Evolutionary conservation across 2,329 filamentous ascomycete species (phyloP).

Genomic region (Arthroderma sp.): DNA sequence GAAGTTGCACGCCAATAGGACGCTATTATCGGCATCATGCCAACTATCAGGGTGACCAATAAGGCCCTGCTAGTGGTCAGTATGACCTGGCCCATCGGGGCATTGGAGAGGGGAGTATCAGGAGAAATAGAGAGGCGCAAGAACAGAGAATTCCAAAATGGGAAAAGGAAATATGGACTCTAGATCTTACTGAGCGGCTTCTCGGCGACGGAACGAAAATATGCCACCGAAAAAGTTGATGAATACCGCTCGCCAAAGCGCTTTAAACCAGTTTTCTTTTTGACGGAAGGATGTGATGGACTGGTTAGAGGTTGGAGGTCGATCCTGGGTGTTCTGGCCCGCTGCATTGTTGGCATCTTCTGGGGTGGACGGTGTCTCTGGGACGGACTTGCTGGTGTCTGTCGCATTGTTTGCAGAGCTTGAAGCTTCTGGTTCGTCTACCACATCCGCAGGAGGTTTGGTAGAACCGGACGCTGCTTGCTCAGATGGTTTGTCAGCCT

Average conservation of each 20-base stretch:
- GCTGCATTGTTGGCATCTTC: conserved; percentile 4
- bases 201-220: conserved; percentile 27
- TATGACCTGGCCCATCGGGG: conserved; percentile 7
- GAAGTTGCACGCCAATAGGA: background rate
- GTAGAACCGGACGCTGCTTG: background rate
- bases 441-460: background rate
- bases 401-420: background rate
- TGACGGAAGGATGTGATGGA: conserved; percentile 26
- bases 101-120: background rate
- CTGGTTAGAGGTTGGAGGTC: conserved; percentile 17
- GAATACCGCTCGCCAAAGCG: conserved; percentile 28
- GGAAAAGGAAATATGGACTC: too few relatives aligned
- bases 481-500: background rate
- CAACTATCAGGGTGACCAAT: conserved; percentile 18
- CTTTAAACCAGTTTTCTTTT: conserved; percentile 29
- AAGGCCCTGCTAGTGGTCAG: conserved; percentile 22
- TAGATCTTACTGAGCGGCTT: conserved; percentile 16
- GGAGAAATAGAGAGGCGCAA: background rate
- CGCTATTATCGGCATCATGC: too few relatives aligned
- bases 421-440: background rate
- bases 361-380: conserved; percentile 4
- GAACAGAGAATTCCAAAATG: conserved; percentile 3
- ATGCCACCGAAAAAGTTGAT: conserved; percentile 27
- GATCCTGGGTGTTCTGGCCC: conserved; percentile 11
- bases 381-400: conserved; percentile 6